Conservation (phyloP, 768 basidiomycete genomes). For the Tulasnella sp. region DNA sequence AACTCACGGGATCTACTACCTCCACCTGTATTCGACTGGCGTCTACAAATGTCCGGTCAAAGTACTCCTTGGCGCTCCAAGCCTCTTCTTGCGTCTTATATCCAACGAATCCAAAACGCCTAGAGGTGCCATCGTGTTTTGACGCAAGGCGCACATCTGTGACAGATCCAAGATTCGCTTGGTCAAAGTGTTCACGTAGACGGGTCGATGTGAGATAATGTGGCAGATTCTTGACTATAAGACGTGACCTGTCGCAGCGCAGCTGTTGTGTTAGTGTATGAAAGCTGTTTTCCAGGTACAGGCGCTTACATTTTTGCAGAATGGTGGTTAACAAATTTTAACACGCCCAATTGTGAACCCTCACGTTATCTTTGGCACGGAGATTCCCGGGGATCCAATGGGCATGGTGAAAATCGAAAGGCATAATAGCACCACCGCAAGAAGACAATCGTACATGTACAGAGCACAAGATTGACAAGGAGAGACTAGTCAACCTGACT, state of each 20-base stretch:
- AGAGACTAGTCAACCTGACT: too few species aligned
- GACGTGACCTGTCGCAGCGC: slow-evolving; percentile 51
- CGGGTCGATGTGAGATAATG: slow-evolving; percentile 50
- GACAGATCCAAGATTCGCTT: slow-evolving; percentile 51
- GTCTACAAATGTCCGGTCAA: slow-evolving; percentile 72
- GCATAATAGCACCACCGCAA: too few species aligned
- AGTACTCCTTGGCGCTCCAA: slow-evolving; percentile 63
- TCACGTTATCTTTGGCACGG: too few species aligned
- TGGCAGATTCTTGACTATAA: slow-evolving; percentile 76
- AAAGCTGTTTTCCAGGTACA: too few species aligned
- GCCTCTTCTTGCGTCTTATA: slow-evolving; percentile 77
- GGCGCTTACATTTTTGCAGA: too few species aligned
- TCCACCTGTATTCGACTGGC: slow-evolving; percentile 65
- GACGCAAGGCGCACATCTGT: slow-evolving; percentile 80
- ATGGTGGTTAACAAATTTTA: too few species aligned
- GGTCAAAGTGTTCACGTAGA: slow-evolving; percentile 56
- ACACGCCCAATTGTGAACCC: too few species aligned
- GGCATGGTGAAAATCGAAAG: too few species aligned
- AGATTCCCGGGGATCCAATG: too few species aligned
- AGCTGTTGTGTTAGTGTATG: not conserved
- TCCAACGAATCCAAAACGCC: slow-evolving; percentile 88
- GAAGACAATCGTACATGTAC: too few species aligned
- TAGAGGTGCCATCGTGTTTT: slow-evolving; percentile 58
- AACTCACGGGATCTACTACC: slow-evolving; percentile 58
- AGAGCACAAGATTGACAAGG: too few species aligned